A percentile compares a stretch with the other conserved stretches of the same genome.
These are phyloP conservation scores for Boletales sp. DNA, from an alignment of 768 basidiomycete genomes.

Conservation along the genomic window DNA sequence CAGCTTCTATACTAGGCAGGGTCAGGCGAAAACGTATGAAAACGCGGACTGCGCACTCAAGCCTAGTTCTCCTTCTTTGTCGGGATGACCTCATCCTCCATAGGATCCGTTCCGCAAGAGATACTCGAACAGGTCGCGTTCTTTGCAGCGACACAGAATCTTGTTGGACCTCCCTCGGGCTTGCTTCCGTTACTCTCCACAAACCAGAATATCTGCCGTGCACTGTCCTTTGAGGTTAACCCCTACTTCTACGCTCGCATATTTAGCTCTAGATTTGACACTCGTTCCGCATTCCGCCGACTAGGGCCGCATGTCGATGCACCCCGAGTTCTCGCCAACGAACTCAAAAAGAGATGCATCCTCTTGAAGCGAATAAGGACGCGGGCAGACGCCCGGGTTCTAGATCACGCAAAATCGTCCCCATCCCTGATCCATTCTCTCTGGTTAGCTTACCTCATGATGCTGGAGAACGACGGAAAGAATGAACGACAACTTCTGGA, in stretches of 20 bases:
- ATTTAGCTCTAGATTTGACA: conserved; percentile 67
- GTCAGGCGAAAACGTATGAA: neutral
- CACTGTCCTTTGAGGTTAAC: conserved; percentile 52
- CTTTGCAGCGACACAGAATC: conserved; percentile 48
- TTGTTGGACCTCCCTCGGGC: conserved; percentile 59
- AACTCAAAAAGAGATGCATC: conserved; percentile 61
- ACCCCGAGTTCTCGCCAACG: conserved; percentile 49
- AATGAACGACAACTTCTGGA: conserved; percentile 70
- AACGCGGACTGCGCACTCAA: neutral
- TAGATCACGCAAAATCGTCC: conserved; percentile 11
- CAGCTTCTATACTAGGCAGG: too few species aligned
- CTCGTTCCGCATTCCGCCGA: conserved; percentile 45
- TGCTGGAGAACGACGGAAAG: conserved; percentile 77
- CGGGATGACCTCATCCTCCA: conserved; percentile 16
- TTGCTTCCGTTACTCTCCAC: conserved; percentile 54
- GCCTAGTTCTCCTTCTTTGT: neutral
- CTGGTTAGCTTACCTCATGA: conserved; percentile 69
- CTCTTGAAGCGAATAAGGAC: conserved; percentile 55
- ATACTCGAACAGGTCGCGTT: conserved; percentile 77
- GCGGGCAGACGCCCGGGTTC: conserved; percentile 24
- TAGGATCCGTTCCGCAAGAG: conserved; percentile 61
- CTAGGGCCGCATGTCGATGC: conserved; percentile 40
- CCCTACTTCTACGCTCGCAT: conserved; percentile 72
- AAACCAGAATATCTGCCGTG: conserved; percentile 45
- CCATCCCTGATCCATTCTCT: conserved; percentile 41